A percentile compares a stretch with the other conserved stretches of the same genome.
phyloP scores from a whole-genome alignment of 108 stramenopile species.

The Nitzschia putrida region DNA sequence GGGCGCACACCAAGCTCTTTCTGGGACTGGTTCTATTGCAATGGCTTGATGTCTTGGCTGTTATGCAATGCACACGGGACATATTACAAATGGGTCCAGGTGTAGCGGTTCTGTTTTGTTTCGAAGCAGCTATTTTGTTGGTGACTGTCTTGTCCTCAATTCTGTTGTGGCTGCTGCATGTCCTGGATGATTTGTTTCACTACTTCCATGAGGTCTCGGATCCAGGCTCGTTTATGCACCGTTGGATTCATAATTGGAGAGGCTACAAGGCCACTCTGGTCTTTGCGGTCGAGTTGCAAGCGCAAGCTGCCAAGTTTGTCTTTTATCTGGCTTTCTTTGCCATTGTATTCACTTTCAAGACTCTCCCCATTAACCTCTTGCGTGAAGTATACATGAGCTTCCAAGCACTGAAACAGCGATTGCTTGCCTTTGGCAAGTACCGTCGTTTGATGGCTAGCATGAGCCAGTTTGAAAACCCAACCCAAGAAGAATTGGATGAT shows the following conservation, averaged over 20 bases:
- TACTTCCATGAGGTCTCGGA: constrained; percentile 53
- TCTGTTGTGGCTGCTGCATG: constrained; percentile 77
- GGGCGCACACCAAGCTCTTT: constrained; percentile 66
- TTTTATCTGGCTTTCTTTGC: constrained; percentile 94
- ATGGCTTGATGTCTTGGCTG: constrained; percentile 55
- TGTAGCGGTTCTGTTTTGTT: constrained; percentile 91
- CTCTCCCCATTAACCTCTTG: constrained; percentile 95
- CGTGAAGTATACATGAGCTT: constrained; percentile 91
- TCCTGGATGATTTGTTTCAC: constrained; percentile 81
- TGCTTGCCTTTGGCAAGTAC: constrained; percentile 83
- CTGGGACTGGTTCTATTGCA: constrained; percentile 60
- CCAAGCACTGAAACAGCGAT: constrained; percentile 67
- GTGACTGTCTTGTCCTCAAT: constrained; percentile 73
- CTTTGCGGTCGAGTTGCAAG: constrained; percentile 91
- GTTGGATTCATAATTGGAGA: constrained; percentile 70
- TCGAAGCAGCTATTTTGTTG: constrained; percentile 89
- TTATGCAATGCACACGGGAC: constrained; percentile 58
- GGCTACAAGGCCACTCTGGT: constrained; percentile 77
- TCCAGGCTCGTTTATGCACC: constrained; percentile 43
- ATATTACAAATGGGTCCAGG: constrained; percentile 71
- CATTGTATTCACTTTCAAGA: constrained; percentile 93
- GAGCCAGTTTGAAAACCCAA: constrained; percentile 88
- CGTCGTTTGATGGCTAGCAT: constrained; percentile 88
- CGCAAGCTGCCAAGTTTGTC: constrained; percentile 90
- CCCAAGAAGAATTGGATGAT: constrained; percentile 86